Evolutionary conservation across 305 asterid genomes (phyloP).

Genomic region (Solanum chacoense): DNA sequence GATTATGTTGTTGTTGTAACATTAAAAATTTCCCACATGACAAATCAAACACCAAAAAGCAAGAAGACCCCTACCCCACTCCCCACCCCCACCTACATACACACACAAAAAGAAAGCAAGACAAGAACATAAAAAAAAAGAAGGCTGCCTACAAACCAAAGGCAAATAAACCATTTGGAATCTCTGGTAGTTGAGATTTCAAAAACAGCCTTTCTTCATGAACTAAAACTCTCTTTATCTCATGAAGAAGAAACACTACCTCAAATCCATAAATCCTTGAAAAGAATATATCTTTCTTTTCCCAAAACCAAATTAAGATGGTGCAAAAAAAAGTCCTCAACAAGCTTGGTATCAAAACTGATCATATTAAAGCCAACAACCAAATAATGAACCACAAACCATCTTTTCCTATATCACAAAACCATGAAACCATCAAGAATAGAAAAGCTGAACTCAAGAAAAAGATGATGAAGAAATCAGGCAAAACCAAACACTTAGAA

Average conservation of each 20-base stretch:
- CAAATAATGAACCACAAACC: slow-evolving; percentile 15
- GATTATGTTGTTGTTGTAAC: too few species aligned
- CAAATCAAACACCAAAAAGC: slow-evolving; percentile 8
- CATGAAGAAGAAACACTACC: slow-evolving; percentile 6
- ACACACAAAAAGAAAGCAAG: neutral
- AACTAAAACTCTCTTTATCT: slow-evolving; percentile 1
- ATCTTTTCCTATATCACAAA: slow-evolving; percentile 17
- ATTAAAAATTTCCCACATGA: slow-evolving; percentile 1
- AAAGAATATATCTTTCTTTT: neutral
- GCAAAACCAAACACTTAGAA: slow-evolving; percentile 27
- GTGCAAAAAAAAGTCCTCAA: slow-evolving; percentile 55
- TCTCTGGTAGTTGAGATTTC: slow-evolving; percentile 21
- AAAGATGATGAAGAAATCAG: slow-evolving; percentile 81
- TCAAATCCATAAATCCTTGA: slow-evolving; percentile 1
- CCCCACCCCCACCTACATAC: neutral
- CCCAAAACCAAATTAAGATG: slow-evolving; percentile 20
- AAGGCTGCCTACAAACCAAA: neutral
- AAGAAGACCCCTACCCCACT: neutral
- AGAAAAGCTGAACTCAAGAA: slow-evolving; percentile 42
- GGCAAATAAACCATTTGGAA: slow-evolving; percentile 17
- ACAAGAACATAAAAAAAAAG: neutral
- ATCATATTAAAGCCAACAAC: slow-evolving; percentile 17
- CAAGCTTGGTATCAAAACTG: slow-evolving; percentile 34
- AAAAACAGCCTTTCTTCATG: slow-evolving; percentile 16
- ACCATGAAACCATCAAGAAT: slow-evolving; percentile 31